phyloP scores from a whole-genome alignment of 2,329 filamentous ascomycete genomes.

The Penicillium sp. region DNA sequence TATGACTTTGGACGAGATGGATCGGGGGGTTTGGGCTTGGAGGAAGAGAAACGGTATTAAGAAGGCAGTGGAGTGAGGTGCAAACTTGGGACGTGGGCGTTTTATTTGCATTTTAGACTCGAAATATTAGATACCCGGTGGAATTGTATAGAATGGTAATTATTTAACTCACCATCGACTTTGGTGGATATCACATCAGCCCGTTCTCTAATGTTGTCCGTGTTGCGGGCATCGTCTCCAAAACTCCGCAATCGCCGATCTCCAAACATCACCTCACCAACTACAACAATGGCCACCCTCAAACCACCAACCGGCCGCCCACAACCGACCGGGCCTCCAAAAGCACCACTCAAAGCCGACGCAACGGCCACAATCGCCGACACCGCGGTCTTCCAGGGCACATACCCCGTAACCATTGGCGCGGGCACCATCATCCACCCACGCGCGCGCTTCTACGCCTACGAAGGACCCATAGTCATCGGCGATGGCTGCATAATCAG shows the following conservation, averaged over 20 bases:
- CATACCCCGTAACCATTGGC: slow-evolving; percentile 73
- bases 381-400: slow-evolving; percentile 54
- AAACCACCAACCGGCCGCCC: slow-evolving; percentile 32
- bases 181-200: no score
- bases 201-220: neutral
- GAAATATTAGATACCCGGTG: slow-evolving; percentile 13
- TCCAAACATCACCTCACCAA: slow-evolving; percentile 2
- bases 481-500: slow-evolving; percentile 79
- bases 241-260: slow-evolving; percentile 17
- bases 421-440: slow-evolving; percentile 83
- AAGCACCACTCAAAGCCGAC: slow-evolving; percentile 38
- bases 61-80: slow-evolving; percentile 8
- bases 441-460: slow-evolving; percentile 74
- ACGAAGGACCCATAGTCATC: slow-evolving; percentile 73
- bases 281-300: slow-evolving; percentile 22
- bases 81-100: neutral
- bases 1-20: slow-evolving; percentile 72
- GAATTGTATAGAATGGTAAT: neutral
- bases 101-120: neutral
- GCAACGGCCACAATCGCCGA: slow-evolving; percentile 42
- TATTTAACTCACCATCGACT: neutral
- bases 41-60: slow-evolving; percentile 64
- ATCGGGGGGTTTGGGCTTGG: slow-evolving; percentile 78
- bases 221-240: neutral
- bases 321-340: slow-evolving; percentile 27